Percentiles rank a stretch among this genome's conserved stretches.
phyloP scores from a whole-genome alignment of 2,329 filamentous ascomycete species.

The Sphaerulina populicola region DNA sequence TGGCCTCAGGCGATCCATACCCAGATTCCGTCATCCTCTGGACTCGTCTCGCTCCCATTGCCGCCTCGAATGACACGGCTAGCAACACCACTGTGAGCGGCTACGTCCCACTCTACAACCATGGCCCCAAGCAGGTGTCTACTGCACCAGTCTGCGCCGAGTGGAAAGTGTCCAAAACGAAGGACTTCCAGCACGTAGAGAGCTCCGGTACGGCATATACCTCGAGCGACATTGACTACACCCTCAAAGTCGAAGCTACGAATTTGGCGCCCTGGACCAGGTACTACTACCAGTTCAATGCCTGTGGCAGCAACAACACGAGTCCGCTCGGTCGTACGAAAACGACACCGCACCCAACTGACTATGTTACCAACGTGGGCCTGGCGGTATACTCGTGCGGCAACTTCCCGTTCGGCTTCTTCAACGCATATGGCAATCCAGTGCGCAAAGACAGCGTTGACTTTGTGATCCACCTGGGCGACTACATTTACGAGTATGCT shows the following conservation, averaged over 20 bases:
- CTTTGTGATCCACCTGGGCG: constrained; percentile 41
- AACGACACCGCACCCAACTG: constrained; percentile 53
- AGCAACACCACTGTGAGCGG: constrained; percentile 49
- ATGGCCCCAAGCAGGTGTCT: constrained; percentile 49
- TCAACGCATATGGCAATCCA: constrained; percentile 34
- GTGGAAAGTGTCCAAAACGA: constrained; percentile 51
- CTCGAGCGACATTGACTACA: constrained; percentile 66
- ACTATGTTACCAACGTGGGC: constrained; percentile 50
- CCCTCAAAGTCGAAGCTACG: constrained; percentile 62
- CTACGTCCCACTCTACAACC: constrained; percentile 46
- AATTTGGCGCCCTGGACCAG: constrained; percentile 54
- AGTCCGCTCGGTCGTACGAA: constrained; percentile 61
- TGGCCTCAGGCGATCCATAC: constrained; percentile 39
- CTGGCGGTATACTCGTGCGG: constrained; percentile 64
- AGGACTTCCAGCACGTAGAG: constrained; percentile 43
- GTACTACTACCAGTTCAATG: constrained; percentile 63
- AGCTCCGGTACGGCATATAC: constrained; percentile 57
- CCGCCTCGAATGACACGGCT: constrained; percentile 32
- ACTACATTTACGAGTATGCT: constrained; percentile 58
- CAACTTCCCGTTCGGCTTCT: constrained; percentile 48
- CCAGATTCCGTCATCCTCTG: constrained; percentile 37
- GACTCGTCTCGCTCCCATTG: constrained; percentile 36
- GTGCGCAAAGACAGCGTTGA: constrained; percentile 41
- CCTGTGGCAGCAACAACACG: constrained; percentile 55
- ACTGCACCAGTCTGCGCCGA: constrained; percentile 59